Base-by-base conservation (phyloP, 495 filamentous ascomycete genomes). In the Penicillium argentinense region DNA sequence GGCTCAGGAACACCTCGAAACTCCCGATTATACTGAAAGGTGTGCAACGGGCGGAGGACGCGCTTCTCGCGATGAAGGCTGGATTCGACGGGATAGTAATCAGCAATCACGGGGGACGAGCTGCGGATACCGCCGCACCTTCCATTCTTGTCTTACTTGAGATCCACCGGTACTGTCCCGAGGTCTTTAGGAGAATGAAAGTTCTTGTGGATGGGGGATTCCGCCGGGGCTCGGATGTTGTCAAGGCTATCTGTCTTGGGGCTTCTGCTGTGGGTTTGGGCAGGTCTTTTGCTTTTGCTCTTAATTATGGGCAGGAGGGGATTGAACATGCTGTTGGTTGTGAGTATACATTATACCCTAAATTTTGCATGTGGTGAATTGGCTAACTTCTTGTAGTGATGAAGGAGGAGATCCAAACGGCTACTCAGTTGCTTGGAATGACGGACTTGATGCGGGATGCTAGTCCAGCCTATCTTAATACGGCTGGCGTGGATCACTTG, bases 361-460 rank as follows among this genome's bases (percentile, higher is more conserved):
- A 2, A 30, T 30, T 7, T n/a, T 30, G 12, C 3, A 5, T n/a
- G 17, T 9, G 2, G n/a, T 14, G 11, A 21, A 12, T 19, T 9
- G 13, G 23, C 46, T 51, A 21, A 53, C 14, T 26, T 8, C 11
- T 26, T 9, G 9, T 49, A 84, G 83, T 88, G n/a, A 53, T 91
- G 19, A 76, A 79, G 46, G 84, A 88, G 48, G 87, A 91, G 55
- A 63, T 89, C 26, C 74, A 81, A 47, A 84, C 82, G 3, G 79
- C 84, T 5, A 88, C 89, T 84, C 73, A 79, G 26, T 76, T 88
- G 69, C 76, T 79, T 44, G 87, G 85, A 3, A 75, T 91, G 11
- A 88, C 80, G 9, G 69, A 83, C 48, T 62, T 89, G 6, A 71
- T 75, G 6, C 72, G 30, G 5, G 46, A 86, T 66, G 74, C 80